Base-by-base conservation (phyloP, 257 asterid genomes). In the Henckelia pumila region DNA sequence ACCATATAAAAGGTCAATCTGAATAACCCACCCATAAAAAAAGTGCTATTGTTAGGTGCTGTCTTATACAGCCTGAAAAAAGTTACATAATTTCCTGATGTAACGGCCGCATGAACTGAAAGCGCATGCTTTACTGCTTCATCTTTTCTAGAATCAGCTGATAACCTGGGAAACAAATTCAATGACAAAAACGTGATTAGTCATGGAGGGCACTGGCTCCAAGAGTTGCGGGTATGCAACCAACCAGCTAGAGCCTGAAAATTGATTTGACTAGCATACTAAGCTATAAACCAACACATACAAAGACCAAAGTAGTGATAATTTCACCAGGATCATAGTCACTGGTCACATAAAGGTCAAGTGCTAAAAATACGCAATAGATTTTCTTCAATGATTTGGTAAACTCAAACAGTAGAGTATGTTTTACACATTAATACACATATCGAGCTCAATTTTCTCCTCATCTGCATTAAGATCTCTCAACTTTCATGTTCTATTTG, bases 71-170 rank as follows among this genome's bases (percentile, higher is more conserved):
- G 91, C 80, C 88, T 83, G 82, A 94, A 94, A 79, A 87, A 94
- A 72, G 78, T 77, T 66, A 94, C 92, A 76, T 94, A 94, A 71
- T 91, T 94, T 74, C 95, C 97, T 2, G 95, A 85, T 65, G 93
- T 84, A 70, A 94, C 96, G 9, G 98, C 97, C 22, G 83, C 78
- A 63, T 97, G 98, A 71, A 94, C 99, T 52, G 95, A 86, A 70
- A 94, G 93, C 56, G 98, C 98, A 69, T 94, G 96, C 71, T 81
- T 85, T 61, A 94, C 94, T 24, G 93, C 93, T 70, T 79, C 67
- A 44, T 87, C 85, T 79, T 76, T 79, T 72, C 86, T 83, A 60
- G 96, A 88, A 69, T 82, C 82, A 58, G 76, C 79, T 33, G 99
- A 80, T 74, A 94, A 79, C 80, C 99, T 94, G 87, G 35, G 64